phyloP scores from a whole-genome alignment of 225 moss, liverwort and hornwort species.

The Asterella californica region DNA sequence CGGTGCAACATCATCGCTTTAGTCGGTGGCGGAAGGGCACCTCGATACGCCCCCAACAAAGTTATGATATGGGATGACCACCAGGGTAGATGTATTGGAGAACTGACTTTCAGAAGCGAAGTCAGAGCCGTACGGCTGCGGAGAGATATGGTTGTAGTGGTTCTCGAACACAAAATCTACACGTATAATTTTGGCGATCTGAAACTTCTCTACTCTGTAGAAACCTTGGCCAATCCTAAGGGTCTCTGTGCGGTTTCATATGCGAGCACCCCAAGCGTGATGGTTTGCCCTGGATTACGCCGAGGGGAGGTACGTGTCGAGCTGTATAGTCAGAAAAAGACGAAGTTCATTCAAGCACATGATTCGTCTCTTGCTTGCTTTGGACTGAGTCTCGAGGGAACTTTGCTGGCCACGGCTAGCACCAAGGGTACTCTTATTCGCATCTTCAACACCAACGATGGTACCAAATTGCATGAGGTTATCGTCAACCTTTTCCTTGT shows the following conservation, averaged over 20 bases:
- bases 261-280: conserved; percentile 58
- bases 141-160: conserved; percentile 66
- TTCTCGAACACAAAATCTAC: conserved; percentile 74
- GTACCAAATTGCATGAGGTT: conserved; percentile 77
- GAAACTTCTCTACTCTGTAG: conserved; percentile 74
- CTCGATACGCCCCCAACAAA: conserved; percentile 70
- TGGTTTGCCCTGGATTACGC: conserved; percentile 79
- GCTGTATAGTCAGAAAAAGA: conserved; percentile 64
- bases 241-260: conserved; percentile 73
- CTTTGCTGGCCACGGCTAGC: conserved; percentile 73
- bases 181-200: conserved; percentile 76
- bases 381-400: conserved; percentile 60
- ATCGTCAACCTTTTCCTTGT: background rate
- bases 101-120: conserved; percentile 72
- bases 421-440: conserved; percentile 84
- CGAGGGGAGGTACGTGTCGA: conserved; percentile 73
- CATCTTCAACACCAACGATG: conserved; percentile 66
- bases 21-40: conserved; percentile 76
- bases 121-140: conserved; percentile 71
- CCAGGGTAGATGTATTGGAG: conserved; percentile 72
- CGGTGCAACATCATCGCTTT: conserved; percentile 78
- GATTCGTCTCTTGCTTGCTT: conserved; percentile 73
- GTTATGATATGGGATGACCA: conserved; percentile 95
- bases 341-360: conserved; percentile 65
- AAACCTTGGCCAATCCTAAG: conserved; percentile 66